Evolutionary conservation across 2,329 filamentous ascomycete species (phyloP).

Genomic region (Paramyrothecium sp.): DNA sequence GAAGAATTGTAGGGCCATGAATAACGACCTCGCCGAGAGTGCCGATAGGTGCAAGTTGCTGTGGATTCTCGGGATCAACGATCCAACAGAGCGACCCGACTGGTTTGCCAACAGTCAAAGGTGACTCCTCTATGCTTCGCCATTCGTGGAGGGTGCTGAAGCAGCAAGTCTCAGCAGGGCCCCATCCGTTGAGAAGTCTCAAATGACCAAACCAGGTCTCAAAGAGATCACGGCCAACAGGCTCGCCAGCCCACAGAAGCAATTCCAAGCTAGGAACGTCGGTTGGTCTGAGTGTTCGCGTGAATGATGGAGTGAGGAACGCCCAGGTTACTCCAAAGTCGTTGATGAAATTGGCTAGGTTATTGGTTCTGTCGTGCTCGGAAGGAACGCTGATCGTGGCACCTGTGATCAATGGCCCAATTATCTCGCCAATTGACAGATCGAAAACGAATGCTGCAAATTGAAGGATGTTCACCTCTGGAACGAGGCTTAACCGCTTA

Average conservation of each 20-base stretch:
- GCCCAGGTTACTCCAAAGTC: slow-evolving; percentile 12
- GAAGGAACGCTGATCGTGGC: slow-evolving; percentile 19
- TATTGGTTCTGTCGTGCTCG: slow-evolving; percentile 14
- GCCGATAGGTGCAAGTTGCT: slow-evolving; percentile 10
- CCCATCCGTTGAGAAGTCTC: slow-evolving; percentile 10
- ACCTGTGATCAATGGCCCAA: slow-evolving; percentile 10
- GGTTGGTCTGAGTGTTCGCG: slow-evolving; percentile 10
- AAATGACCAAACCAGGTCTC: slow-evolving; percentile 11
- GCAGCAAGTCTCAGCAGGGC: slow-evolving; percentile 5
- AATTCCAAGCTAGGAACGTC: slow-evolving; percentile 11
- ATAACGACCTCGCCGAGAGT: slow-evolving; percentile 16
- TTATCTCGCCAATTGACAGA: slow-evolving; percentile 4
- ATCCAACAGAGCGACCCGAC: slow-evolving; percentile 8
- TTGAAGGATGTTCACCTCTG: slow-evolving; percentile 5
- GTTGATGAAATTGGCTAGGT: slow-evolving; percentile 12
- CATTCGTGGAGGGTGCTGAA: slow-evolving; percentile 4
- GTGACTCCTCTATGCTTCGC: slow-evolving; percentile 2
- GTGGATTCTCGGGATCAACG: slow-evolving; percentile 13
- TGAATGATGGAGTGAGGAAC: slow-evolving; percentile 19
- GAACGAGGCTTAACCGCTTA: background rate
- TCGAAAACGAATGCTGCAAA: slow-evolving; percentile 12
- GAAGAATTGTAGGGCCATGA: slow-evolving; percentile 15
- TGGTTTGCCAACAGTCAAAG: slow-evolving; percentile 1
- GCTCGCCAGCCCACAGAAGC: slow-evolving; percentile 16
- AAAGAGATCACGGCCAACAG: slow-evolving; percentile 10